These are phyloP conservation scores for Leishmania arabica DNA, from an alignment of 208 protist species.

Conservation along the genomic window DNA sequence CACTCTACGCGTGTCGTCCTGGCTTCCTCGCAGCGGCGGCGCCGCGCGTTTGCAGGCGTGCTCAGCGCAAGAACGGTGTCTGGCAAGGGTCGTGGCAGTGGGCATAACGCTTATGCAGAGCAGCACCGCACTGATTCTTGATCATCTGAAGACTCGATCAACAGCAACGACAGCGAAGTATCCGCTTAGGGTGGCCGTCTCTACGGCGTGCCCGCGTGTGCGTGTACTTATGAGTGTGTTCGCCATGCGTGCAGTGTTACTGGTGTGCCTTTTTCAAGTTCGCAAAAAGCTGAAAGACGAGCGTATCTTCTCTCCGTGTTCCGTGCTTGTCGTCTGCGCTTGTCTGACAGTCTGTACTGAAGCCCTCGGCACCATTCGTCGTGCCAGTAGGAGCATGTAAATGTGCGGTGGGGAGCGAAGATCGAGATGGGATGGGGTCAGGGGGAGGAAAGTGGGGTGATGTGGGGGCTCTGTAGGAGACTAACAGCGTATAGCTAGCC, in stretches of 20 bases:
- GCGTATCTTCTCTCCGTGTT: neutral
- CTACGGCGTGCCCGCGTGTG: neutral
- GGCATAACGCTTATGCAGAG: neutral
- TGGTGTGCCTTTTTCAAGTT: neutral
- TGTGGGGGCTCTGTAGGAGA: neutral
- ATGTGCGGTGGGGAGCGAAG: neutral
- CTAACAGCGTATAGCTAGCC: neutral
- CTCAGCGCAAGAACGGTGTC: neutral
- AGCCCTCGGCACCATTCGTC: neutral
- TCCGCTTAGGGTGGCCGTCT: conserved; percentile 1
- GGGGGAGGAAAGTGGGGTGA: neutral
- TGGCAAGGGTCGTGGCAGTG: neutral
- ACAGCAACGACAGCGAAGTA: conserved; percentile 23
- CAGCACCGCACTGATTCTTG: neutral
- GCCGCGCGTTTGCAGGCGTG: too few species aligned
- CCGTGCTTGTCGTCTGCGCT: neutral
- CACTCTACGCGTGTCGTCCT: too few species aligned
- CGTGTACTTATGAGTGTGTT: neutral
- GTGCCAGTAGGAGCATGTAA: neutral
- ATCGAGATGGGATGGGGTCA: neutral
- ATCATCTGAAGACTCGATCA: neutral
- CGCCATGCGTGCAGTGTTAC: neutral
- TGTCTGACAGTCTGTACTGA: neutral
- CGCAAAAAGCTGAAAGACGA: neutral
- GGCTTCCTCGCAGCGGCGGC: too few species aligned